Conservation (phyloP, 2,329 filamentous ascomycete species). For the Escovopsis sp. region DNA sequence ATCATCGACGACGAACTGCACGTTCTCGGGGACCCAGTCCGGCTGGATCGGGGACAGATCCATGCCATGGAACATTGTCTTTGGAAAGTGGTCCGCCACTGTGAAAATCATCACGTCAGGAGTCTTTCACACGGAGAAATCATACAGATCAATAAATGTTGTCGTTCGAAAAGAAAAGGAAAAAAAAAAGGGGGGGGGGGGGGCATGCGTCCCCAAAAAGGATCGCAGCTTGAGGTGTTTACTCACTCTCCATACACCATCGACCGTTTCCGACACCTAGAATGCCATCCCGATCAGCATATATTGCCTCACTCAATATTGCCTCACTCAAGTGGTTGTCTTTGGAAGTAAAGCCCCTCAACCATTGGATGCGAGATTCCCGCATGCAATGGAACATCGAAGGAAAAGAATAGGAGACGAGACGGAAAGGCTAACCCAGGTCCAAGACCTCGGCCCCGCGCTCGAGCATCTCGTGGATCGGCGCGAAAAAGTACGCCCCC, state of each 20-base stretch:
- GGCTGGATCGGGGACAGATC: constrained; percentile 39
- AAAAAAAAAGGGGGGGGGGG: too few relatives aligned
- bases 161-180: too few relatives aligned
- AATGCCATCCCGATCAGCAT: constrained; percentile 2
- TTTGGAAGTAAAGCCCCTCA: too few relatives aligned
- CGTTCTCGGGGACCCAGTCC: constrained; percentile 34
- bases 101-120: background rate
- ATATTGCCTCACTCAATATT: too few relatives aligned
- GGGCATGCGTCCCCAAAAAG: too few relatives aligned
- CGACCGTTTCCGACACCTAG: constrained; percentile 36
- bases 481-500: constrained; percentile 28
- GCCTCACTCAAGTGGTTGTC: too few relatives aligned
- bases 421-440: constrained; percentile 22
- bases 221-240: too few relatives aligned
- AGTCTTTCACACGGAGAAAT: too few relatives aligned
- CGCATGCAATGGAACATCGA: too few relatives aligned
- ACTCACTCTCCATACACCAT: constrained; percentile 36
- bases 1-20: constrained; percentile 37
- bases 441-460: constrained; percentile 30
- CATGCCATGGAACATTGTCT: constrained; percentile 30
- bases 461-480: constrained; percentile 23
- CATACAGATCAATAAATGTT: too few relatives aligned
- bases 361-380: too few relatives aligned
- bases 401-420: background rate
- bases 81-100: constrained; percentile 35